Conservation (phyloP, 805 yeast species). For the Debaryomyces maramus region DNA sequence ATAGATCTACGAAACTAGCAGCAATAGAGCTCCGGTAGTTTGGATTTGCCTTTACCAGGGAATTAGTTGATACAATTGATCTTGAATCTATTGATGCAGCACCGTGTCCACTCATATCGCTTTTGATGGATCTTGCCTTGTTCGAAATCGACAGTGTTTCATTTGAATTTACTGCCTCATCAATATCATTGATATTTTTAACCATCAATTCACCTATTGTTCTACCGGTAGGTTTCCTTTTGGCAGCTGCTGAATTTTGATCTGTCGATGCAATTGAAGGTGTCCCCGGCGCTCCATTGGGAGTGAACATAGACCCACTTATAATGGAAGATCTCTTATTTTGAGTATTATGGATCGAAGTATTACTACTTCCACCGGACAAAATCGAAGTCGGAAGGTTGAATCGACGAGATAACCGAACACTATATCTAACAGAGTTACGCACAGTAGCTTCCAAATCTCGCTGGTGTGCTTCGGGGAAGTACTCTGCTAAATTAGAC, state of each 20-base stretch:
- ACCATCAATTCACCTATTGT: conserved; percentile 67
- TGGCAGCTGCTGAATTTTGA: conserved; percentile 9
- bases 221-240: conserved; percentile 23
- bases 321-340: conserved; percentile 13
- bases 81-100: conserved; percentile 15
- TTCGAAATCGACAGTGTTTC: conserved; percentile 30
- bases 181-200: conserved; percentile 56
- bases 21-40: conserved; percentile 27
- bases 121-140: conserved; percentile 25
- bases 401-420: conserved; percentile 51
- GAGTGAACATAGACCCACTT: conserved; percentile 10
- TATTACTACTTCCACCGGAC: conserved; percentile 9
- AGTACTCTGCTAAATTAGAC: conserved; percentile 83
- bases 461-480: conserved; percentile 76
- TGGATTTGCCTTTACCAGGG: conserved; percentile 10
- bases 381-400: conserved; percentile 20
- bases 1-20: conserved; percentile 27
- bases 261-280: conserved; percentile 23
- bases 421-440: conserved; percentile 79
- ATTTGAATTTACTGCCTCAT: conserved; percentile 36
- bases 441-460: conserved; percentile 78
- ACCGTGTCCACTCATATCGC: conserved; percentile 11
- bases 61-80: conserved; percentile 14
- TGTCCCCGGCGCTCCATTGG: conserved; percentile 16
- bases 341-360: conserved; percentile 1